Percentiles rank a stretch among this genome's conserved stretches.
Conservation (phyloP, 768 basidiomycete genomes). For the Tephrocybe sp. region DNA sequence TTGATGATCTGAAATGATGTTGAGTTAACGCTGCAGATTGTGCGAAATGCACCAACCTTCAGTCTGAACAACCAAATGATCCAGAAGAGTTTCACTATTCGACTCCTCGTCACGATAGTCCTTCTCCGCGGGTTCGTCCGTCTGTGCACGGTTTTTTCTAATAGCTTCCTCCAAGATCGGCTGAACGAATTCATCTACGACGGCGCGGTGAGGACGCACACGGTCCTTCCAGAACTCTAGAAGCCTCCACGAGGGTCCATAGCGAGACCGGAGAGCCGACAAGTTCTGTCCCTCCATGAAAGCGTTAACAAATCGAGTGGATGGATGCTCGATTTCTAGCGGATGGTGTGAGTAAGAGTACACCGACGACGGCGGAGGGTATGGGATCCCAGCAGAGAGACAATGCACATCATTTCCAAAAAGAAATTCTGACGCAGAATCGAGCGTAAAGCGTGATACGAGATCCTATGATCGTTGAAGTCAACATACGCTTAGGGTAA, state of each 20-base stretch:
- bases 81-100: conserved; percentile 39
- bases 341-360: conserved; percentile 13
- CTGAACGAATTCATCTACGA: conserved; percentile 49
- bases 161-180: conserved; percentile 51
- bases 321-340: conserved; percentile 25
- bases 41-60: conserved; percentile 33
- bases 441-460: conserved; percentile 55
- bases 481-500: conserved; percentile 35
- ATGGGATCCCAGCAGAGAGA: conserved; percentile 44
- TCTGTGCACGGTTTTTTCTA: conserved; percentile 28
- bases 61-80: conserved; percentile 52
- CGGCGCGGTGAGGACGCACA: conserved; percentile 39
- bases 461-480: conserved; percentile 35
- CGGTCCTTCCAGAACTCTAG: conserved; percentile 50
- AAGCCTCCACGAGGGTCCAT: conserved; percentile 49
- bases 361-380: conserved; percentile 34
- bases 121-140: background rate
- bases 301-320: conserved; percentile 42
- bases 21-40: background rate
- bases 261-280: conserved; percentile 34
- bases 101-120: conserved; percentile 23
- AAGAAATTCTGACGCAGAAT: conserved; percentile 57
- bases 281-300: conserved; percentile 47
- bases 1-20: conserved; percentile 11
- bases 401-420: conserved; percentile 47